Conservation (phyloP, 345 rosid species). For the Camelina sativa region DNA sequence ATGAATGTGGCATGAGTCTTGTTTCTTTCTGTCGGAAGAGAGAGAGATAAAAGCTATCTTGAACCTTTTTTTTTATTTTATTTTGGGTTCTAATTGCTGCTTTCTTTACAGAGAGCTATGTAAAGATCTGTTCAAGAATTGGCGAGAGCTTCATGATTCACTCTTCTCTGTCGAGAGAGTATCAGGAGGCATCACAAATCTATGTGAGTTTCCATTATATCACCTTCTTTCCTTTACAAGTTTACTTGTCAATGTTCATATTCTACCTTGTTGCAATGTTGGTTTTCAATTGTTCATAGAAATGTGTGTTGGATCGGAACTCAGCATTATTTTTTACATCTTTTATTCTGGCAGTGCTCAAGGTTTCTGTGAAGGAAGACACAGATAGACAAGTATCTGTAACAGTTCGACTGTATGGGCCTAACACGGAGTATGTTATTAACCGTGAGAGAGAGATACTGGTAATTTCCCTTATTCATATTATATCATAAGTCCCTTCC, state of each 20-base stretch:
- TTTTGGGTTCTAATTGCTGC: neutral
- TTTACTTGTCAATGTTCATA: neutral
- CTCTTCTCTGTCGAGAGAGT: slow-evolving; percentile 72
- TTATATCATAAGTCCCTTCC: neutral
- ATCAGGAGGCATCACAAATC: slow-evolving; percentile 95
- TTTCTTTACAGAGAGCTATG: slow-evolving; percentile 58
- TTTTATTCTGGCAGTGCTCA: slow-evolving; percentile 61
- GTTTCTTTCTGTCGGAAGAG: neutral
- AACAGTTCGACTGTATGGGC: slow-evolving; percentile 90
- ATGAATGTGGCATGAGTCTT: too few relatives aligned
- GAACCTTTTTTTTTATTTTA: neutral
- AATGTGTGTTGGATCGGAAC: neutral
- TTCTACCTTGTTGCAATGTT: neutral
- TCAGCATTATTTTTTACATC: neutral
- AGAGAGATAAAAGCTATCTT: neutral
- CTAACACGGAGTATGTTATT: slow-evolving; percentile 89
- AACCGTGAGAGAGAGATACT: slow-evolving; percentile 75
- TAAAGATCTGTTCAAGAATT: slow-evolving; percentile 82
- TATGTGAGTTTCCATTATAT: slow-evolving; percentile 55
- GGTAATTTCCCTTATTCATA: slow-evolving; percentile 44
- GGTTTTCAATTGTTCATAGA: slow-evolving; percentile 3
- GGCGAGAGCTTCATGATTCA: slow-evolving; percentile 73
- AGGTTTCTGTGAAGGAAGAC: slow-evolving; percentile 82
- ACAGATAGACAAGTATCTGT: slow-evolving; percentile 53
- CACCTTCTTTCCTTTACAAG: neutral